A percentile compares a stretch with the other conserved stretches of the same genome.
Conservation (phyloP, 164 flowering plant genomes). For the Paratinospora sagittata region DNA sequence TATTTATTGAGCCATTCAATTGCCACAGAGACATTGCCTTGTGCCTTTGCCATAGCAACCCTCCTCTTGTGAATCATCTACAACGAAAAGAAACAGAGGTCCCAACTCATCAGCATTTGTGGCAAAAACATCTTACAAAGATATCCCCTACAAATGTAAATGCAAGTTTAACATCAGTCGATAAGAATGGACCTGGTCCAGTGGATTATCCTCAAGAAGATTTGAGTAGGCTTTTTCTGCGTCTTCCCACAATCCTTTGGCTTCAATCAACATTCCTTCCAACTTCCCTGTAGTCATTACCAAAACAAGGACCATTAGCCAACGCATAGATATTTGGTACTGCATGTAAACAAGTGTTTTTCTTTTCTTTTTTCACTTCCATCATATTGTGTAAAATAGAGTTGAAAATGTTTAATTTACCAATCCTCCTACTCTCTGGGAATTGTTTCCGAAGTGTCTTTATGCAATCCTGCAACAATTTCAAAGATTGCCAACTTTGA, state of each 20-base stretch:
- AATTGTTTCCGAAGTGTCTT: conserved; percentile 62
- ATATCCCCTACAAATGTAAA: neutral
- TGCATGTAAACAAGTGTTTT: neutral
- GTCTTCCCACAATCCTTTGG: conserved; percentile 82
- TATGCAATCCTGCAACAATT: conserved; percentile 59
- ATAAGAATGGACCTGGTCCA: conserved; percentile 58
- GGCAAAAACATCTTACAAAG: neutral
- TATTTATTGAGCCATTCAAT: conserved; percentile 78
- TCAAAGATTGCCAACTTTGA: conserved; percentile 1
- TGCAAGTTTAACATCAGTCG: neutral
- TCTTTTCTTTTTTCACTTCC: too few species aligned
- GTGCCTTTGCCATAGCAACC: conserved; percentile 88
- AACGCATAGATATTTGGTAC: neutral
- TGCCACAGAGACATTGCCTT: conserved; percentile 64
- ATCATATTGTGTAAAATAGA: neutral
- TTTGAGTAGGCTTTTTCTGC: conserved; percentile 85
- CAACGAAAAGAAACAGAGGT: neutral
- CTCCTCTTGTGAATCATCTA: conserved; percentile 80
- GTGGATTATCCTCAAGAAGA: conserved; percentile 76
- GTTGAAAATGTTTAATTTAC: conserved; percentile 41
- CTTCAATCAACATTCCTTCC: conserved; percentile 84
- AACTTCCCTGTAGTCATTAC: conserved; percentile 51
- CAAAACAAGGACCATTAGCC: conserved; percentile 6
- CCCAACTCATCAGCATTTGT: neutral
- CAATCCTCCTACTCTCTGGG: conserved; percentile 84